Base-by-base conservation (phyloP, 768 basidiomycete genomes). In the Pleurotus eryngii region DNA sequence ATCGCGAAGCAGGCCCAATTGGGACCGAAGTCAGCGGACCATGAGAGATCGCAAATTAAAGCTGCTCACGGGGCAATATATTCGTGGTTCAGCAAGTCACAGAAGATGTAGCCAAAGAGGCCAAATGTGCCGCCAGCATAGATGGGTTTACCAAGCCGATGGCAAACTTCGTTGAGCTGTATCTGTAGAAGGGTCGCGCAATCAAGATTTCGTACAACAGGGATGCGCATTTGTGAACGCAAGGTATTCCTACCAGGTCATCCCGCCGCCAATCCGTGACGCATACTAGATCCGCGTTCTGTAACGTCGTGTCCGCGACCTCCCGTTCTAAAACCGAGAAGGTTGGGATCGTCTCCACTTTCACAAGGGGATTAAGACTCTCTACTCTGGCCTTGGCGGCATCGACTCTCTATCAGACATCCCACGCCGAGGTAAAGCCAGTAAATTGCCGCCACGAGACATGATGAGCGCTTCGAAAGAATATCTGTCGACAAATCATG, bases 71-170 rank as follows among this genome's bases (percentile, higher is more conserved):
- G 83, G 46, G 86, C 75, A 60, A 97, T 84, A 69, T 89, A 93
- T 60, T 94, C 87, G 65, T 97, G 96, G 56, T 83, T 79, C 57
- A 95, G 76, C 56, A 99, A 79, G 69, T 98, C 95, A 60, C 92
- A 93, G 67, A 98, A 97, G 65, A 97, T 92, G 72, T 93, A 99
- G 14, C 96, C 96, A 46, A 86, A 75, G 58, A 95, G 77, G 18
- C 96, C 96, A 68, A 93, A 95, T 14, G 90, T 88, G 9, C 92
- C 92, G 1, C 95, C 95, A n/a, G 88, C 85, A 64, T 97, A 98
- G 68, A 98, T 88, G 5, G 91, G 87, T 60, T 87, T 93, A 43
- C 77, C 74, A 49, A 82, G 75, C 57, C 81, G 79, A 59, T 95
- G 80, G 69, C 94, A 93, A n/a, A 84, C 77, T 51, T 83, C 81